Evolutionary conservation across 2,329 filamentous ascomycete genomes (phyloP).

Genomic region (Colletotrichum horii): DNA sequence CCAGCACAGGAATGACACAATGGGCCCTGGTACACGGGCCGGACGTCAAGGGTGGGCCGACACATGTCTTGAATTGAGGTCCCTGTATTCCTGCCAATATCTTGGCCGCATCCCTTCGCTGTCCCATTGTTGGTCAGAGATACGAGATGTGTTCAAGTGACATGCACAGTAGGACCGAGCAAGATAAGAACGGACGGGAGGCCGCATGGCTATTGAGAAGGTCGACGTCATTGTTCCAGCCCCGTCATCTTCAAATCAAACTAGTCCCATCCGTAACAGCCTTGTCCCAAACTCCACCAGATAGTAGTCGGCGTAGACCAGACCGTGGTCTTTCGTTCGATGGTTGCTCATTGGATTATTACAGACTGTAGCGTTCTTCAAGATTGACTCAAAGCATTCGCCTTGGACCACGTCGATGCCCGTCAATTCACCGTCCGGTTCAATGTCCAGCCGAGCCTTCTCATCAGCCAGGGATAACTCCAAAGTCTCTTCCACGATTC

Average conservation of each 20-base stretch:
- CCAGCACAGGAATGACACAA: not conserved
- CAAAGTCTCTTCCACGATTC: not conserved
- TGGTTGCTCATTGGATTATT: constrained; percentile 28
- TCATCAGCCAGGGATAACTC: not conserved
- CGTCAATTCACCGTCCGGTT: not conserved
- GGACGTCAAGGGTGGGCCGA: not conserved
- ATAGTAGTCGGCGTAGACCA: constrained; percentile 54
- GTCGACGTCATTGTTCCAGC: not conserved
- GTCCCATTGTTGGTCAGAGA: not conserved
- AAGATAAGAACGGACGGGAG: not conserved
- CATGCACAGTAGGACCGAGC: not conserved
- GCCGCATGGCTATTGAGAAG: not conserved
- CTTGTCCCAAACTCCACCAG: constrained; percentile 50
- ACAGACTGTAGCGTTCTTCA: not conserved
- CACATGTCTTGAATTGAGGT: not conserved
- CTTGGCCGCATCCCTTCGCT: not conserved
- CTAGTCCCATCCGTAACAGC: constrained; percentile 37
- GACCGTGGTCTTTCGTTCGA: constrained; percentile 35
- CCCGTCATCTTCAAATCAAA: not conserved
- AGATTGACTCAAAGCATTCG: not conserved
- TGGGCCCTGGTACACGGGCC: not conserved
- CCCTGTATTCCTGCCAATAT: not conserved
- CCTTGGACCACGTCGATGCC: not conserved
- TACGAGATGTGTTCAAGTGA: not conserved
- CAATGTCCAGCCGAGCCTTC: not conserved